Percentiles rank a stretch among this genome's conserved stretches.
phyloP scores from a whole-genome alignment of 495 filamentous ascomycete genomes.

The Evansstolkia leycettana region DNA sequence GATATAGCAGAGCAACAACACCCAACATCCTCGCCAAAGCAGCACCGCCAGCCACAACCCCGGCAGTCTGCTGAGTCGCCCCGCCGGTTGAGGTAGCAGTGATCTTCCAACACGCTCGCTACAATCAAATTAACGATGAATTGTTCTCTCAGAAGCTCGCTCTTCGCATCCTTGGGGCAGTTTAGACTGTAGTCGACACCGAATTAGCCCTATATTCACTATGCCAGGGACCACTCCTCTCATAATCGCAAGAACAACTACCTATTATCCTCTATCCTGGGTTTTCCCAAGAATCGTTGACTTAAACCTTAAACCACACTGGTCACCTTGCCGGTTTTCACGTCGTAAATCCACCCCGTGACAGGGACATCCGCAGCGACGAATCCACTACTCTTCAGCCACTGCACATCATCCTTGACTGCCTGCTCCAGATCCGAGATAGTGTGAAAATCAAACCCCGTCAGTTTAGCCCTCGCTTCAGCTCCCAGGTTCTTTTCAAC shows the following conservation, averaged over 20 bases:
- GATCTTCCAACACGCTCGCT: background rate
- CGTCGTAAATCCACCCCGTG: slow-evolving; percentile 72
- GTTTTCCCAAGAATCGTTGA: no score
- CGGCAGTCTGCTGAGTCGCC: slow-evolving; percentile 1
- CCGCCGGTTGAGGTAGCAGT: background rate
- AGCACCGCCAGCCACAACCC: background rate
- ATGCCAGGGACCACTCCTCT: no score
- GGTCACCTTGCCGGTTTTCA: slow-evolving; percentile 67
- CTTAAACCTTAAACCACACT: no score
- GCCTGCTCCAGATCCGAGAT: slow-evolving; percentile 52
- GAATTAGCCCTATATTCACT: no score
- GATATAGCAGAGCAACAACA: slow-evolving; percentile 2
- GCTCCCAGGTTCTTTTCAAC: slow-evolving; percentile 46
- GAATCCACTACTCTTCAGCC: slow-evolving; percentile 45
- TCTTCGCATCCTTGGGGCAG: no score
- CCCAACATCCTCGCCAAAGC: slow-evolving; percentile 1
- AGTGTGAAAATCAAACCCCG: slow-evolving; percentile 51
- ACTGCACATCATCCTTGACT: slow-evolving; percentile 53
- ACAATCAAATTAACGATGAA: no score
- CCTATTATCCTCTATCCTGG: no score
- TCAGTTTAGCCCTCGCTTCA: slow-evolving; percentile 30
- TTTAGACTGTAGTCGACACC: no score
- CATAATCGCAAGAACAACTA: no score
- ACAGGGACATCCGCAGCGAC: slow-evolving; percentile 48
- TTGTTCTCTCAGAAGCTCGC: no score